Base-by-base conservation (phyloP, 352 stramenopile species). In the Plasmopara viticola region DNA sequence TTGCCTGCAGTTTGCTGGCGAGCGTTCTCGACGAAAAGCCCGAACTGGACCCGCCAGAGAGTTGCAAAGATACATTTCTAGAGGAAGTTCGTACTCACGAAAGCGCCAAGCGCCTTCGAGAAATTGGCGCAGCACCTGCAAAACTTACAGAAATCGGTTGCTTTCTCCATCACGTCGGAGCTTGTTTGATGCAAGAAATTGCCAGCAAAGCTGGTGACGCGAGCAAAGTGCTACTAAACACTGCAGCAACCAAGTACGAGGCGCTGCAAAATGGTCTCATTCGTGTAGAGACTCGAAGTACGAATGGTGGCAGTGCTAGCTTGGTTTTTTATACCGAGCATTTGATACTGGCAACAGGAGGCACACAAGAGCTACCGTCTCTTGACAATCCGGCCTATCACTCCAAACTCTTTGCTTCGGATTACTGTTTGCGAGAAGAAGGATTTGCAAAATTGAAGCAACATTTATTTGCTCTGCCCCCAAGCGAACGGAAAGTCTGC, bases 21-120 rank as follows among this genome's bases (percentile, higher is more conserved):
- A 88, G 84, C 53, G 66, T 92, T 6, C 53, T 93, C n/a, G 74
- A 92, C 29, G 79, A 92, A 44, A 90, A 87, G 40, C 70, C 64
- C 4, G 78, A 93, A 14, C 56, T 87, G 4, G 75, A 91, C 13
- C 84, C 82, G 6, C 76, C 75, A 2, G 85, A 94, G 53, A 83
- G 56, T 29, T 82, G 86, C 43, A 81, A 84, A 18, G 65, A 68
- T 51, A 94, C 84, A 5, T 87, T 87, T 34, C 47, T 95, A 6
- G 80, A 93, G 65, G 58, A 60, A 46, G 62, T 62, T 3, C 64
- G 64, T 39, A 55, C 67, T 14, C 71, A 89, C 44, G 58, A 73
- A 48, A 82, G 65, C 30, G 74, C 69, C 5, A 80, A 83, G 48
- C 68, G 60, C 2, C 57, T 94, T 3, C 62, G 84, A 49, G 61